Base-by-base conservation (phyloP, 495 filamentous ascomycete species). In the Aspergillus heteromorphus region DNA sequence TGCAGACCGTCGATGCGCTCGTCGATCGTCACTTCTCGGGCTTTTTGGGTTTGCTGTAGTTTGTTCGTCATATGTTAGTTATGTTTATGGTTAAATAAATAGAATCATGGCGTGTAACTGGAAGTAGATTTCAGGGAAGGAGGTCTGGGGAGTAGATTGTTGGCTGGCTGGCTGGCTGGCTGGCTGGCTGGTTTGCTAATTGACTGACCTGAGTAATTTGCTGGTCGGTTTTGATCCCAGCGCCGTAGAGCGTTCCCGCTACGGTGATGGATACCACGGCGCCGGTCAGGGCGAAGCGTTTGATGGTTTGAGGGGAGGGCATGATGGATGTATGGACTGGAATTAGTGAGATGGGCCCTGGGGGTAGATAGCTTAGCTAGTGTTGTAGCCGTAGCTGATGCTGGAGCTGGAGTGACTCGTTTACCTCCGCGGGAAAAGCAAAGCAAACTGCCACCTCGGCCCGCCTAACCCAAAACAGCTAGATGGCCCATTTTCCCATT, bases 1-100 rank as follows among this genome's bases (percentile, higher is more conserved):
- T 80, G 77, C 7, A 87, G 71, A 43, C 73, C 67, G 19, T 68
- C 65, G 16, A 85, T 78, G 56, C 72, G 74, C 29, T 84, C 80
- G 36, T 78, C 76, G 2, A 79, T 72, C 1, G 79, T 73, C 4
- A 76, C 68, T 66, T 84, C 74, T 27, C 70, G 70, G 29, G 64
- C 58, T 52, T 74, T 70, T 56, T 75, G 56, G n/a, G 52, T 61
- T 55, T 60, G 55, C 77, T 80, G 51, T 43, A 54, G n/a, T n/a
- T 38, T 5, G 14, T 27, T 21, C 18, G n/a, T n/a, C 11, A 18
- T 14, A n/a, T n/a, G n/a, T n/a, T n/a, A n/a, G n/a, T 40, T n/a
- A 19, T 20, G 5, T 19, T 45, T 23, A 55, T 27, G 23, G 7
- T 27, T 27, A 27, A n/a, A n/a, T n/a, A n/a, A n/a, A n/a, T n/a